Evolutionary conservation across 108 stramenopile genomes (phyloP), one percentile per base, ranked within the genome.

Genomic region (Bacterosira constricta): DNA sequence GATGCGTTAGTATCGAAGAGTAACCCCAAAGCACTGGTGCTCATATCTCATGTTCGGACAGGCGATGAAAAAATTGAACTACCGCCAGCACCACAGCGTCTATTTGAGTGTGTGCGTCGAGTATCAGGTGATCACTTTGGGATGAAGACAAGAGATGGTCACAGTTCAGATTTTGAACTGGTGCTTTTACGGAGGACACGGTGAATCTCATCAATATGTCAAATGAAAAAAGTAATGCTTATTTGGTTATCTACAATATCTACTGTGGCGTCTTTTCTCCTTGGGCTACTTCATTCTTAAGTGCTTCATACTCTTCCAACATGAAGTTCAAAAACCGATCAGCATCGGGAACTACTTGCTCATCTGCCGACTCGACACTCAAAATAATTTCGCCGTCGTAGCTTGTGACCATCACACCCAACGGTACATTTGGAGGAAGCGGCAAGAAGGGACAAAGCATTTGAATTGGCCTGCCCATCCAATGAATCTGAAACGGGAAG

Each of bases 81-180:
- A 17, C 77, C 77, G 6, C 12, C 42, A 21, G 3, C 3, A 25
- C 38, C 31, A 26, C 31, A 59, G 36, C 18, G 23, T 21, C 36
- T 23, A 47, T 86, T 79, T 71, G 53, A 63, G 30, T 41, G 74
- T 17, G 63, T 86, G 6, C 77, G 83, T 12, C 66, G 76, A 37
- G 69, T 86, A 37, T 71, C 83, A 34, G 86, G 81, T 31, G 77
- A 82, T 29, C 13, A 54, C 7, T 86, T 86, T 55, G 71, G 58
- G 3, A 84, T 87, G 78, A 69, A 34, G 11, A 80, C 83, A 12
- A 51, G 83, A 55, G 62, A 63, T 68, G 81, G 69, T 34, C 45
- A 63, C 23, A 47, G 63, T 2, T 84, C 83, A 4, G 86, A 87
- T 47, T 84, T 84, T 72, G 83, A 84, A 60, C 15, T 77, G 7